phyloP scores from a whole-genome alignment of 2,329 filamentous ascomycete species.

The Microsporum audouinii region DNA sequence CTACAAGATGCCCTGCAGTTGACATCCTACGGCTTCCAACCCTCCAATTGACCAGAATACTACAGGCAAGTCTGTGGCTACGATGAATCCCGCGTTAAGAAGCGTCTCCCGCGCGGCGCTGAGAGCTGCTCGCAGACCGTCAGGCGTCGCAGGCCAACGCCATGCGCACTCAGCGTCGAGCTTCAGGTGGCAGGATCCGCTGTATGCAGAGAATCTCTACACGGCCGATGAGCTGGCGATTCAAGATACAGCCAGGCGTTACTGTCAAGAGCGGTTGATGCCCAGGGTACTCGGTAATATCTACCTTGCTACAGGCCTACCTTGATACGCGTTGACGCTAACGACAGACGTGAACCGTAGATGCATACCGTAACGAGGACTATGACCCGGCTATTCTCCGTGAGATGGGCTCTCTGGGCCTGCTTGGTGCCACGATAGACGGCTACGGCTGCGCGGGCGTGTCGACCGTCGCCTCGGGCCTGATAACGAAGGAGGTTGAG shows the following conservation, averaged over 20 bases:
- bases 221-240: constrained; percentile 89
- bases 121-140: not conserved
- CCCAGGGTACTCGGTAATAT: constrained; percentile 72
- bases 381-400: constrained; percentile 76
- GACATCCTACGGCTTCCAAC: too few relatives aligned
- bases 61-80: not conserved
- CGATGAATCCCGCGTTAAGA: constrained; percentile 10
- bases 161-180: constrained; percentile 17
- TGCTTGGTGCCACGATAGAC: constrained; percentile 73
- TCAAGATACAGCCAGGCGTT: constrained; percentile 78
- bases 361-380: constrained; percentile 74
- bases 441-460: constrained; percentile 83
- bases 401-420: constrained; percentile 88
- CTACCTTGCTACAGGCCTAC: not conserved
- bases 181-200: constrained; percentile 90
- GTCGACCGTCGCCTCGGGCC: constrained; percentile 73
- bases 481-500: constrained; percentile 84
- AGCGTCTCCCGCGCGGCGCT: constrained; percentile 6
- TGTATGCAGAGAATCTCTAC: constrained; percentile 60
- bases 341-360: constrained; percentile 32
- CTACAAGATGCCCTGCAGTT: not conserved
- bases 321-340: too few relatives aligned
- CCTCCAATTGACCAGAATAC: not conserved
- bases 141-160: constrained; percentile 4
- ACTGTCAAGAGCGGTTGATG: constrained; percentile 80